Base-by-base conservation (phyloP, 768 basidiomycete genomes). In the Lyophyllum decastes region DNA sequence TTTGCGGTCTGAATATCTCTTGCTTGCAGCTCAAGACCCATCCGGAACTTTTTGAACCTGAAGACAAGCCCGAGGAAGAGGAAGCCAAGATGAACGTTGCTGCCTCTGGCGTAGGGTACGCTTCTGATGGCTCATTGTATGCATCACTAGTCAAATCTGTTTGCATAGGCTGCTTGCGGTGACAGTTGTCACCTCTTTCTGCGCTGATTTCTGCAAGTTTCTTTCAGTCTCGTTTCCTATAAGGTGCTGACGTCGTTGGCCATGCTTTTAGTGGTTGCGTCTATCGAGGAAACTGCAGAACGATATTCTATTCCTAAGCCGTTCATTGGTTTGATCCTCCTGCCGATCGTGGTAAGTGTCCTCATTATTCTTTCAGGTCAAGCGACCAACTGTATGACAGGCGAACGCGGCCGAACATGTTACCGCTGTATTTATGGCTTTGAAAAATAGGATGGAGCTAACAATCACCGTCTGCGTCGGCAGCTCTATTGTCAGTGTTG, bases 201-300 rank as follows among this genome's bases (percentile, higher is more conserved):
- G 91, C 62, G 94, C 95, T 26, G 95, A 97, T 69, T 91, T 86
- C 67, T 73, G 91, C 89, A 68, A 66, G 88, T 83, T 56, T 17
- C 48, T 24, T 78, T 46, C 24, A 30, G 4, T 27, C 38, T 25
- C 4, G 35, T 26, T 34, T 17, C 5, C 21, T 11, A 25, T 12
- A 25, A 10, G 19, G 26, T 25, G n/a, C 38, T 54, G 26, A 17
- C 45, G 17, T 19, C 12, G 22, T 30, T 25, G 21, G 22, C 17
- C 4, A 24, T 41, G 21, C 27, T 33, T 52, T 0, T 52, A 92
- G 91, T 94, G 70, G 94, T 96, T 35, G 90, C 88, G 2, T 93
- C 92, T 3, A 96, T 97, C 61, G 95, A 96, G 70, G 94, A 95
- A 69, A 92, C 91, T 24, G 92, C 94, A 2, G 76, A 83, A 12